A percentile compares a stretch with the other conserved stretches of the same genome.
Evolutionary conservation across 129 eudicot species (phyloP).

Genomic region (Artemisia argyi): DNA sequence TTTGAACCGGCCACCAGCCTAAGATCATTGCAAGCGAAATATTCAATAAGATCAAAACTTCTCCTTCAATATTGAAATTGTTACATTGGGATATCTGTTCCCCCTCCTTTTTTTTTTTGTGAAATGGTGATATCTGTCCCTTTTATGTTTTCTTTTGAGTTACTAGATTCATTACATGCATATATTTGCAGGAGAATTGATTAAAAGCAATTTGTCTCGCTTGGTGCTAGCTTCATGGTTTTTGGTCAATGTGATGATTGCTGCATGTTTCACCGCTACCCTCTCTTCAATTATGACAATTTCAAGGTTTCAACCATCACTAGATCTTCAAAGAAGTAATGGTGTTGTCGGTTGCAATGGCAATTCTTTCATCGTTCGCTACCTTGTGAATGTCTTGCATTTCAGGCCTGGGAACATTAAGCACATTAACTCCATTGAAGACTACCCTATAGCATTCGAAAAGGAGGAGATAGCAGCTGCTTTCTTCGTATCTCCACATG

Average conservation of each 20-base stretch:
- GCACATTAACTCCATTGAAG: slow-evolving; percentile 35
- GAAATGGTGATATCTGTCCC: neutral
- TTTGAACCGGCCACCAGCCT: neutral
- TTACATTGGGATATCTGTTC: neutral
- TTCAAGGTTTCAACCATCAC: slow-evolving; percentile 39
- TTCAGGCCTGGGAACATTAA: slow-evolving; percentile 40
- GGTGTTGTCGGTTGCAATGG: slow-evolving; percentile 56
- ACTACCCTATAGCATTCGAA: slow-evolving; percentile 47
- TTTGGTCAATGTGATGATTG: slow-evolving; percentile 43
- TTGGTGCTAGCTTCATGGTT: slow-evolving; percentile 56
- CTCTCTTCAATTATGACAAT: slow-evolving; percentile 52
- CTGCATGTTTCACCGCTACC: slow-evolving; percentile 57
- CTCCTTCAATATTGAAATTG: neutral
- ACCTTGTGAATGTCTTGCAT: slow-evolving; percentile 43
- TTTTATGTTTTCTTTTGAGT: neutral
- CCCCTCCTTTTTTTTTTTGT: too few relatives aligned
- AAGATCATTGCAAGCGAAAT: neutral
- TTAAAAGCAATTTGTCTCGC: slow-evolving; percentile 52
- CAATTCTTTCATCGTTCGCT: slow-evolving; percentile 49
- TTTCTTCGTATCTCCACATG: slow-evolving; percentile 58
- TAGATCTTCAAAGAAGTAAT: slow-evolving; percentile 32
- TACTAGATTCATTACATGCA: neutral
- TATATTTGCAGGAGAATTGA: slow-evolving; percentile 50
- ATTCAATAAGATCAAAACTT: too few relatives aligned
- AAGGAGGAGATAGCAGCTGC: slow-evolving; percentile 55